phyloP scores from a whole-genome alignment of 2,329 filamentous ascomycete species.

The Paecilomyces variotii region DNA sequence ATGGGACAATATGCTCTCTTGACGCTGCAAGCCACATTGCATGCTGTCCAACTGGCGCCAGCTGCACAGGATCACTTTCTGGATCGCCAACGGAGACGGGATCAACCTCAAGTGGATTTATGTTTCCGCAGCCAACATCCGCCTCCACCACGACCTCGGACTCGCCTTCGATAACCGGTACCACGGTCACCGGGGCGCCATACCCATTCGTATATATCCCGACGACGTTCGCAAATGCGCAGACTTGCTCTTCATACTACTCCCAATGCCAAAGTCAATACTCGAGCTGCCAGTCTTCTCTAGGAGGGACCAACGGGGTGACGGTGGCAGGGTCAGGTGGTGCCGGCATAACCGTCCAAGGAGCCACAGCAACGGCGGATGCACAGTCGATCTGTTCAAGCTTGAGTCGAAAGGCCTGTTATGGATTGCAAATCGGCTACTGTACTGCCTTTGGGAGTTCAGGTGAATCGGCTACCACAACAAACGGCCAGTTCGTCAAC shows the following conservation, averaged over 20 bases:
- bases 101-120: slow-evolving; percentile 22
- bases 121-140: slow-evolving; percentile 25
- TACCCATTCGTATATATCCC: slow-evolving; percentile 48
- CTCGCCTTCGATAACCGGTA: slow-evolving; percentile 21
- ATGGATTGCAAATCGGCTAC: slow-evolving; percentile 39
- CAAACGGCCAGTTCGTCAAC: slow-evolving; percentile 10
- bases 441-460: slow-evolving; percentile 33
- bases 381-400: slow-evolving; percentile 40
- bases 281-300: slow-evolving; percentile 33
- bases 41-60: slow-evolving; percentile 52
- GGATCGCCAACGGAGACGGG: slow-evolving; percentile 13
- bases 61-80: slow-evolving; percentile 50
- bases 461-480: slow-evolving; percentile 2
- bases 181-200: slow-evolving; percentile 41
- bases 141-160: slow-evolving; percentile 20
- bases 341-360: slow-evolving; percentile 43
- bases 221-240: slow-evolving; percentile 45
- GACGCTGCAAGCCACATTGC: slow-evolving; percentile 52
- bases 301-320: slow-evolving; percentile 45
- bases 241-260: slow-evolving; percentile 47
- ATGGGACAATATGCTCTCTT: slow-evolving; percentile 46
- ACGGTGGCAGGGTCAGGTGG: slow-evolving; percentile 41
- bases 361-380: slow-evolving; percentile 32
- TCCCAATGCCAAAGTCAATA: slow-evolving; percentile 44
- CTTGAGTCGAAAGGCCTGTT: slow-evolving; percentile 40